Conservation (phyloP, 2,329 filamentous ascomycete species). For the Colletotrichum horii region DNA sequence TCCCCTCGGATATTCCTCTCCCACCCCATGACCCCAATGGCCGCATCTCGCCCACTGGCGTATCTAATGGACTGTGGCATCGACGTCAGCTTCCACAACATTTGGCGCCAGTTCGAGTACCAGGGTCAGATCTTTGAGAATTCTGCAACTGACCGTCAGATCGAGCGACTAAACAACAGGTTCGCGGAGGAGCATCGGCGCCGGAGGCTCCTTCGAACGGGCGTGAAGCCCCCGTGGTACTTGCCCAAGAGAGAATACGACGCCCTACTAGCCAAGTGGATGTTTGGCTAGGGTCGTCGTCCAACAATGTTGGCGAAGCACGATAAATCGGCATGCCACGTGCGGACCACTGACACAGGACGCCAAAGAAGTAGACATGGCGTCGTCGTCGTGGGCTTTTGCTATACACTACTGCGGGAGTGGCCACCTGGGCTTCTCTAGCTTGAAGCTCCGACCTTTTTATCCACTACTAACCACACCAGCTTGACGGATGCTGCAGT, state of each 20-base stretch:
- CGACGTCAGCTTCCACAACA: not conserved
- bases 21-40: not conserved
- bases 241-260: not conserved
- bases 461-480: not conserved
- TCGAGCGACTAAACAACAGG: not conserved
- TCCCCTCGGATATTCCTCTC: not conserved
- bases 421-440: not conserved
- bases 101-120: not conserved
- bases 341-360: not conserved
- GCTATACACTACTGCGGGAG: not conserved
- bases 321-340: not conserved
- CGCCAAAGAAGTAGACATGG: not conserved
- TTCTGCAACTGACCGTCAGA: not conserved
- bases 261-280: not conserved
- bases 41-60: not conserved
- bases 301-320: not conserved
- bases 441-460: not conserved
- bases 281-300: not conserved
- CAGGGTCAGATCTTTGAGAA: not conserved
- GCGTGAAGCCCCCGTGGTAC: not conserved
- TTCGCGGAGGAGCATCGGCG: not conserved
- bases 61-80: not conserved
- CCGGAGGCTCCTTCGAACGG: not conserved
- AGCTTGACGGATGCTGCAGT: not conserved
- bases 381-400: not conserved